Percentiles rank a stretch among this genome's conserved stretches.
Conservation (phyloP, 441 rosid species). For the Dalechampia spathulata region DNA sequence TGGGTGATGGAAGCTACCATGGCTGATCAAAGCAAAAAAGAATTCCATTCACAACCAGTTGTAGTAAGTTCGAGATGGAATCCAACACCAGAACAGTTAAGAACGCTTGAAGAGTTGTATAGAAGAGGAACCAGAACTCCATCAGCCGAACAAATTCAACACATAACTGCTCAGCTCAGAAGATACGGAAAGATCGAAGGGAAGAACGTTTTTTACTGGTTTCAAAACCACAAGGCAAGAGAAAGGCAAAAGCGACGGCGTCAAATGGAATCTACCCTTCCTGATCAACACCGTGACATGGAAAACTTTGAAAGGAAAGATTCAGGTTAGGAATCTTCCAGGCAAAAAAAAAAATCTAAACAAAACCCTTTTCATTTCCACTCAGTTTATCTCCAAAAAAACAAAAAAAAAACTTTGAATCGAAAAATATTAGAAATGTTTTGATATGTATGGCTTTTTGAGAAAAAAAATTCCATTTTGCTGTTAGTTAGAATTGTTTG, state of each 20-base stretch:
- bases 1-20: slow-evolving; percentile 25
- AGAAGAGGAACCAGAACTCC: slow-evolving; percentile 84
- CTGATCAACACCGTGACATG: slow-evolving; percentile 17
- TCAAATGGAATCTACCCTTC: slow-evolving; percentile 51
- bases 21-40: slow-evolving; percentile 66
- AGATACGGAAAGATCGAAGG: slow-evolving; percentile 95
- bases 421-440: slow-evolving; percentile 4
- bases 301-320: slow-evolving; percentile 50
- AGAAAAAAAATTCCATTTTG: slow-evolving; percentile 16
- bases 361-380: not conserved
- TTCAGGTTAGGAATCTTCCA: slow-evolving; percentile 21
- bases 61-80: slow-evolving; percentile 95
- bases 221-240: slow-evolving; percentile 95
- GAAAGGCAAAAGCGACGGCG: slow-evolving; percentile 91
- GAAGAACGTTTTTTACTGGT: slow-evolving; percentile 97
- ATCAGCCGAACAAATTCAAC: slow-evolving; percentile 87
- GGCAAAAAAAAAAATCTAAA: not conserved
- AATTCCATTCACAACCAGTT: slow-evolving; percentile 41
- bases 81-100: slow-evolving; percentile 89
- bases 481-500: slow-evolving; percentile 15
- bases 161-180: slow-evolving; percentile 76
- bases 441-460: slow-evolving; percentile 19
- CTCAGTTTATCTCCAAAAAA: not conserved
- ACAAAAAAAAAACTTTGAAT: not conserved
- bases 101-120: slow-evolving; percentile 82